phyloP scores from a whole-genome alignment of 805 yeast genomes.

The Starmerella cellae region DNA sequence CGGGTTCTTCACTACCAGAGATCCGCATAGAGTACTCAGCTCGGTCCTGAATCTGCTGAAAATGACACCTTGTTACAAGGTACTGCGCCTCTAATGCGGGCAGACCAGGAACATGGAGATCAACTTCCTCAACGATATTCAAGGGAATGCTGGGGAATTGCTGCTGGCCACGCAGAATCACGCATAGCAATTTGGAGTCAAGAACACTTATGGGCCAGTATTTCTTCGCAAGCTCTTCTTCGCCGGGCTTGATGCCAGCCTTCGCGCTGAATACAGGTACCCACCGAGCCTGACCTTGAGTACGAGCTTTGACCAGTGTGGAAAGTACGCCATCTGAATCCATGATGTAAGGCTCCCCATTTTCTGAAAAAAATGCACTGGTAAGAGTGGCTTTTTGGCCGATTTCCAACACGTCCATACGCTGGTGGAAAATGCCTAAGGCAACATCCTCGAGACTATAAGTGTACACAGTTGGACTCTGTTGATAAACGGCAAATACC shows the following conservation, averaged over 20 bases:
- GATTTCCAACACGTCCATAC: conserved; percentile 27
- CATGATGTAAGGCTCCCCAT: conserved; percentile 80
- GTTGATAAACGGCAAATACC: conserved; percentile 40
- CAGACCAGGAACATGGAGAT: conserved; percentile 50
- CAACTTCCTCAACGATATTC: conserved; percentile 70
- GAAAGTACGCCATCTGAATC: conserved; percentile 66
- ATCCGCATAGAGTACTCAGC: conserved; percentile 13
- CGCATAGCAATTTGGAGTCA: conserved; percentile 52
- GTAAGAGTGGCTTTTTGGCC: conserved; percentile 31
- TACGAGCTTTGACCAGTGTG: conserved; percentile 67
- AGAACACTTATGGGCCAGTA: conserved; percentile 82
- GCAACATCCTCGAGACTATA: conserved; percentile 39
- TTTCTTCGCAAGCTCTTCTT: no score
- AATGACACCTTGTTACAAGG: conserved; percentile 21
- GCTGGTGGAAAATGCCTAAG: conserved; percentile 30
- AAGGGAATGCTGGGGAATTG: conserved; percentile 71
- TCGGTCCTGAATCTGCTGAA: conserved; percentile 20
- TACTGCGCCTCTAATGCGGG: conserved; percentile 19
- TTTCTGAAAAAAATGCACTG: conserved; percentile 71
- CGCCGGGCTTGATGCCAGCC: conserved; percentile 23
- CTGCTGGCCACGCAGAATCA: conserved; percentile 52
- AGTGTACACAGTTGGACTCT: conserved; percentile 28
- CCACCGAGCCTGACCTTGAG: conserved; percentile 67
- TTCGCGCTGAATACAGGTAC: conserved; percentile 61
- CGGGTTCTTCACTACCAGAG: conserved; percentile 14